Percentiles rank a stretch among this genome's conserved stretches.
Evolutionary conservation across 202 grass and related monocot genomes (phyloP).

Genomic region (Sporobolus alterniflorus): DNA sequence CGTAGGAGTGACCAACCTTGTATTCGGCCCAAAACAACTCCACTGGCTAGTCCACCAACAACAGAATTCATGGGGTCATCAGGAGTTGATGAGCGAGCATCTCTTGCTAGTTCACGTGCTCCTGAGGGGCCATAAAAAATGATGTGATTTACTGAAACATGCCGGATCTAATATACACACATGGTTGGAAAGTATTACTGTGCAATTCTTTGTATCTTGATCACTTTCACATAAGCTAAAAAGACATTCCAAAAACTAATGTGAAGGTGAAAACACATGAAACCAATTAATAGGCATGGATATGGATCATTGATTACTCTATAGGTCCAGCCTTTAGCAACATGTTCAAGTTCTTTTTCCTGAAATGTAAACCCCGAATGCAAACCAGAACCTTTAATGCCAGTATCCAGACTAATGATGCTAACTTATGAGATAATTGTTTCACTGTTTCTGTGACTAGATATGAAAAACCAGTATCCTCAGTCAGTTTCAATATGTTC

Average conservation of each 20-base stretch:
- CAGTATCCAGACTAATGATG: not conserved
- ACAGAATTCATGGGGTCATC: conserved; percentile 85
- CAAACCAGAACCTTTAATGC: not conserved
- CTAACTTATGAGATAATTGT: not conserved
- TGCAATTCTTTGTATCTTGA: not conserved
- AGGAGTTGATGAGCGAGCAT: conserved; percentile 79
- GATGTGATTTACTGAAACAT: conserved; percentile 6
- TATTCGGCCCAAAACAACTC: conserved; percentile 87
- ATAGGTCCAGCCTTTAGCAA: not conserved
- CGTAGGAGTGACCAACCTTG: conserved; percentile 62
- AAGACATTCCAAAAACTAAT: conserved; percentile 11
- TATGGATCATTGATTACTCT: not conserved
- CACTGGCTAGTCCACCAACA: conserved; percentile 86
- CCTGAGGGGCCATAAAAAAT: conserved; percentile 41
- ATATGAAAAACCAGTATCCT: not conserved
- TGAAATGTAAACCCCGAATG: not conserved
- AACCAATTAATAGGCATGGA: not conserved
- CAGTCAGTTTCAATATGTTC: not conserved
- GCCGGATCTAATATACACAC: not conserved
- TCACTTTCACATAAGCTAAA: conserved; percentile 10
- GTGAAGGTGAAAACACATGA: not conserved
- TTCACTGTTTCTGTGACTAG: not conserved
- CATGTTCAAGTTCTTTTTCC: not conserved
- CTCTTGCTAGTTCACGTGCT: conserved; percentile 89
- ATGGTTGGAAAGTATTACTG: not conserved